These are phyloP conservation scores for Trichoderma asperelloides DNA, from an alignment of 495 filamentous ascomycete genomes.

Conservation along the genomic window DNA sequence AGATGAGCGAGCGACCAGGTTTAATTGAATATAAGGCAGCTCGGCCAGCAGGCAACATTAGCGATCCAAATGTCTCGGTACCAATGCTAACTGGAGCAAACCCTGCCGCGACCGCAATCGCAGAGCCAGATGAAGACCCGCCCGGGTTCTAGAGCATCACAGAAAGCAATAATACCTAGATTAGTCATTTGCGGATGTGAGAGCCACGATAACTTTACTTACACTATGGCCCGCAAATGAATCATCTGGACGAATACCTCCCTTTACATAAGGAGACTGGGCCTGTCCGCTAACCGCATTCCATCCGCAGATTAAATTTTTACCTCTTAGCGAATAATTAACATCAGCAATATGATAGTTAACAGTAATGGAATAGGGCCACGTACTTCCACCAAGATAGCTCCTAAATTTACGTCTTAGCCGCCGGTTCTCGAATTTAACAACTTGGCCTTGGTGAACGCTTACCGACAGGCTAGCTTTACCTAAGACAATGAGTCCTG, in stretches of 20 bases:
- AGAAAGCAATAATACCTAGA: not conserved
- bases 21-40: constrained; percentile 53
- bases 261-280: constrained; percentile 23
- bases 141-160: constrained; percentile 18
- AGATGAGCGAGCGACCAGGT: constrained; percentile 56
- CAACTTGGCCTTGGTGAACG: constrained; percentile 30
- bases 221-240: not conserved
- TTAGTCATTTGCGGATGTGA: not conserved
- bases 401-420: not conserved
- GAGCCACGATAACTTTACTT: not conserved
- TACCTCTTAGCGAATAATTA: not conserved
- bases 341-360: not conserved
- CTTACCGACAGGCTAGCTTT: constrained; percentile 28
- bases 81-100: constrained; percentile 21
- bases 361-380: not conserved
- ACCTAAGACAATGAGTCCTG: constrained; percentile 39
- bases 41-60: constrained; percentile 22
- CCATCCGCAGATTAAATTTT: constrained; percentile 24
- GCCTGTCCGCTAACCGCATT: constrained; percentile 32
- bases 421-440: constrained; percentile 19
- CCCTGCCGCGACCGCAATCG: constrained; percentile 23
- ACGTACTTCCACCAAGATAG: not conserved
- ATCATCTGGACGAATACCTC: not conserved
- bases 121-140: constrained; percentile 28
- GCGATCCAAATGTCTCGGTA: constrained; percentile 13